Evolutionary conservation across 768 basidiomycete genomes (phyloP), one percentile per base, ranked within the genome.

Genomic region (Collybia sordida): DNA sequence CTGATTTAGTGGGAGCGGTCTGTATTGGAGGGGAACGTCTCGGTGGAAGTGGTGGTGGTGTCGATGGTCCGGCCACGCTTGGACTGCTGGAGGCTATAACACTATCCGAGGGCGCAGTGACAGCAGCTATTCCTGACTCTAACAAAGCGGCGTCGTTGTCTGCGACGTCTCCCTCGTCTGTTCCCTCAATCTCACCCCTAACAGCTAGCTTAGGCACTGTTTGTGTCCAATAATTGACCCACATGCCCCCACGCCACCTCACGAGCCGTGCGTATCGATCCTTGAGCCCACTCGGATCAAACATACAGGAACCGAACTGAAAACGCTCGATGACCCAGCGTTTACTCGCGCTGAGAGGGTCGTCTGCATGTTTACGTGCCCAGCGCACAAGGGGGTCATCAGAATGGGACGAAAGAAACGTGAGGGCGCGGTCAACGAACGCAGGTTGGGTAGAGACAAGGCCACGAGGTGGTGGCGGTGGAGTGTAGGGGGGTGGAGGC

Each of bases 211-310:
- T 50, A 38, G 71, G 58, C 8, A 64, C 46, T 0, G 80, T 80
- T 44, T 73, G 67, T n/a, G 80, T 83, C 78, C 79, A 85, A 54
- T 80, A 83, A 60, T 82, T 82, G 9, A 80, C 63, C 82, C 82
- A 83, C 28, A 74, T 38, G 3, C 78, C 78, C n/a, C 74, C 71
- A 28, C 67, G 56, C 81, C 82, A 83, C 0, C 54, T 62, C 5
- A 78, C 74, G 15, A 85, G 64, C 11, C 54, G 62, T 9, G 63
- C 55, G 56, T 83, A 85, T n/a, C 82, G 75, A 4, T 68, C 64
- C 44, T 71, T 72, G 36, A 85, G 63, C 0, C 73, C 78, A 5
- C 57, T 57, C 0, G 80, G 79, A 53, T 83, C 81, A 57, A 83
- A 81, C 78, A 83, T 80, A 58, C 73, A 77, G 5, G 67, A 64